Evolutionary conservation across 257 asterid species (phyloP), one percentile per base, ranked within the genome.

Genomic region (Nicotiana obtusifolia): DNA sequence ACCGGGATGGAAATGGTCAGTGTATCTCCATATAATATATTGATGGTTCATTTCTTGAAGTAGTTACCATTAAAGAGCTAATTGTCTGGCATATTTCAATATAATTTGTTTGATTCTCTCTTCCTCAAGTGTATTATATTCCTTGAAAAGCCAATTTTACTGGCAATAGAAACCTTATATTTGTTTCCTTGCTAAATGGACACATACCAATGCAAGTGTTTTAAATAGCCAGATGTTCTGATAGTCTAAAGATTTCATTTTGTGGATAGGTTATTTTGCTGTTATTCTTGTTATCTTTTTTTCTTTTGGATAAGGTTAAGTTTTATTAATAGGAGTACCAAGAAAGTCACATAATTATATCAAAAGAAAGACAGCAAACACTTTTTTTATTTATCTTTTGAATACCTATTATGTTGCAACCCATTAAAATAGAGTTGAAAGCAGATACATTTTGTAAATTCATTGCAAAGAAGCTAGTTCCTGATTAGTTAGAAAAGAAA

Each of bases 1-100:
- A 91, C 84, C 97, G 86, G 78, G 90, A 88, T 84, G 99, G 95
- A 86, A 90, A 86, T 85, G 99, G 99, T 92, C 82, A 88, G 85
- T 81, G 33, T 75, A 5, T 75, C 28, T 75, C 41, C 62, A 49
- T 75, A 73, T 73, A 33, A 75, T 75, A 75, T 22, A 22, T 24
- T 24, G 41, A 75, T 49, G 26, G 26, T 24, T n/a, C 52, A 6
- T 75, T 49, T 44, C 26, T 75, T 28, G 22, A 44, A 73, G 33
- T 47, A 73, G 37, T 47, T 24, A 73, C 22, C 37, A 6, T 73
- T 73, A 73, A 49, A 9, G 35, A 44, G 78, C 35, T 44, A 14
- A 71, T 44, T 71, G 20, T 75, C 44, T 47, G 49, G 15, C 24
- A 49, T 75, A 1, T 75, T 73, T 24, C 61, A 49, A 24, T 22